Conservation (phyloP, 225 moss, liverwort and hornwort genomes). For the Bryoerythrophyllum caledonicum region DNA sequence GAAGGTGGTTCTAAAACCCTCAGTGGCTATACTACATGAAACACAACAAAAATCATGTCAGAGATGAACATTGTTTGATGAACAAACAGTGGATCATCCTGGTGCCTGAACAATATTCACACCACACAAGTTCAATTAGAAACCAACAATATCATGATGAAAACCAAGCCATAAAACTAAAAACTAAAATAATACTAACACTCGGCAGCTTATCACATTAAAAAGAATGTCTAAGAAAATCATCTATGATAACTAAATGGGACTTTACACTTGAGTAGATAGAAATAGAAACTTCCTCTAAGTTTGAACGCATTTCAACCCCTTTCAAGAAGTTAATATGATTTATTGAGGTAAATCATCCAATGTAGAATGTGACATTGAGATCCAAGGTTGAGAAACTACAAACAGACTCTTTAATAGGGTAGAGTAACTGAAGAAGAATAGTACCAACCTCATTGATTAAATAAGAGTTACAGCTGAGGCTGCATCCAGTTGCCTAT, state of each 20-base stretch:
- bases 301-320: not conserved
- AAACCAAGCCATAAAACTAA: not conserved
- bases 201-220: not conserved
- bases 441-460: conserved; percentile 10
- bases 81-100: not conserved
- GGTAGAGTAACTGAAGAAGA: not conserved
- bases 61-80: not conserved
- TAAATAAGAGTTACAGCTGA: conserved; percentile 13
- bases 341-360: not conserved
- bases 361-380: not conserved
- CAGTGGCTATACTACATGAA: conserved; percentile 10
- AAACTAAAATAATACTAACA: not conserved
- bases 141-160: not conserved
- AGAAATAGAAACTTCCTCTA: too few species aligned
- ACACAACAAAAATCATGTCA: not conserved
- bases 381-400: not conserved
- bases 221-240: not conserved
- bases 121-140: not conserved
- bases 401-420: not conserved
- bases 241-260: not conserved
- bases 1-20: not conserved
- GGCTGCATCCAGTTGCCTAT: conserved; percentile 54
- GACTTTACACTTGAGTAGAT: too few species aligned
- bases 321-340: too few species aligned
- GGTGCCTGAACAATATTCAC: not conserved